These are phyloP conservation scores for Eimeria sp. DNA, from an alignment of 169 alveolate species.

Conservation along the genomic window DNA sequence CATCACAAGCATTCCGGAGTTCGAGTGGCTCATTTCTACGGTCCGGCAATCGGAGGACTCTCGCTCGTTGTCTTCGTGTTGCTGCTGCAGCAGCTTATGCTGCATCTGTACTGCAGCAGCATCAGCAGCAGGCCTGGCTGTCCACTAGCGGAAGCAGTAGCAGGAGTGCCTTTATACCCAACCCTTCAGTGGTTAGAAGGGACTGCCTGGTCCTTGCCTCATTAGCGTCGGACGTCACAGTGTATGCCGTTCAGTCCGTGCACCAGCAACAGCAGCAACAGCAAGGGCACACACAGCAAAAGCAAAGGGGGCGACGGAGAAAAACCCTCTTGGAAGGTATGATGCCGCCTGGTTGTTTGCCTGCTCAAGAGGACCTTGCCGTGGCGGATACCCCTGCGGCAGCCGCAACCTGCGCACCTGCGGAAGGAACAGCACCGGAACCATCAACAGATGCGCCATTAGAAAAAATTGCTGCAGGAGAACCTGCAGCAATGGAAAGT, in stretches of 20 bases:
- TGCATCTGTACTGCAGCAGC: constrained; percentile 58
- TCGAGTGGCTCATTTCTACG: not conserved
- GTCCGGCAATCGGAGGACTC: not conserved
- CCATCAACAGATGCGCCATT: constrained; percentile 16
- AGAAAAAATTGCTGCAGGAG: not conserved
- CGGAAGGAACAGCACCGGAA: constrained; percentile 18
- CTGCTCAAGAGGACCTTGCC: not conserved
- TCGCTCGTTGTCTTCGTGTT: constrained; percentile 17
- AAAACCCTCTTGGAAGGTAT: not conserved
- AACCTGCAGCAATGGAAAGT: not conserved
- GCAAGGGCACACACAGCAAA: not conserved
- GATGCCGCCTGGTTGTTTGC: constrained; percentile 17
- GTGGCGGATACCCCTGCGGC: not conserved
- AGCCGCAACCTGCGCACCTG: not conserved
- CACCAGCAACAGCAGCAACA: constrained; percentile 29
- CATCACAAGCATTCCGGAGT: not conserved
- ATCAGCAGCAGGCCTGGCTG: constrained; percentile 54
- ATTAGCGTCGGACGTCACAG: not conserved
- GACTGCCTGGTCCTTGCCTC: not conserved
- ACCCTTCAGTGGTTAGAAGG: not conserved
- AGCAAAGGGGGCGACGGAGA: not conserved
- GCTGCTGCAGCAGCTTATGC: constrained; percentile 66
- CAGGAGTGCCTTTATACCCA: not conserved
- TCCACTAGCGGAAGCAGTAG: not conserved
- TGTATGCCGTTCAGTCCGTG: not conserved